Evolutionary conservation across 306 rosid species (phyloP), one percentile per base, ranked within the genome.

Genomic region (Acmispon strigosus): DNA sequence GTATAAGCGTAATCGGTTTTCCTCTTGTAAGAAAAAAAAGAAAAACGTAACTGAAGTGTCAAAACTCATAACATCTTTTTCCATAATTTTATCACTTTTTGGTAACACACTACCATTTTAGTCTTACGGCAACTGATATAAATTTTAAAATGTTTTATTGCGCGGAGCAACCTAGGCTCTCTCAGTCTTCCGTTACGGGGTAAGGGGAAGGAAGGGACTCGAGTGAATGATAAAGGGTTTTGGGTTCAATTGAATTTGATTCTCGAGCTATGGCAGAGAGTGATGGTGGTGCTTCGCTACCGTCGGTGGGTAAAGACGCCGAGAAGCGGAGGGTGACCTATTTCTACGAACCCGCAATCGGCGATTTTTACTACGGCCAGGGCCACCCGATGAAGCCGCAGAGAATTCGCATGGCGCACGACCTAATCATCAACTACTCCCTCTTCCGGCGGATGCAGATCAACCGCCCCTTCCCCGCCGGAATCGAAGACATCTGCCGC

Each of bases 341-440:
- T 76, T 89, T 89, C 86, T 89, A 86, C 76, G 96, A 89, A 74
- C 96, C 96, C 3, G 74, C 65, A 17, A 86, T 89, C 54, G 96
- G 96, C 6, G 92, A 86, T 11, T 86, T 83, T 76, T 85, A 83
- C 81, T 89, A 89, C 71, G 96, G 96, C 3, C 96, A 86, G 53
- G 92, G 90, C 1, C 96, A 89, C 27, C 92, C 96, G 0, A 89
- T 89, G 96, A 86, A 89, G 18, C 96, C 96, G 29, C 96, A 86
- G 43, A 70, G 96, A 6, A 89, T 89, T 52, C 88, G 92, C 9
- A 86, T 89, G 96, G 90, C 96, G 7, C 96, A 89, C 84, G 85
- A 80, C 12, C 88, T 89, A 65, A 51, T 89, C 79, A 76, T 86
- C 15, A 92, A 86, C 68, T 89, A 89, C 84, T 70, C 81, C 6